These are phyloP conservation scores for Saturnispora sekii DNA, from an alignment of 805 yeast genomes.

Conservation along the genomic window DNA sequence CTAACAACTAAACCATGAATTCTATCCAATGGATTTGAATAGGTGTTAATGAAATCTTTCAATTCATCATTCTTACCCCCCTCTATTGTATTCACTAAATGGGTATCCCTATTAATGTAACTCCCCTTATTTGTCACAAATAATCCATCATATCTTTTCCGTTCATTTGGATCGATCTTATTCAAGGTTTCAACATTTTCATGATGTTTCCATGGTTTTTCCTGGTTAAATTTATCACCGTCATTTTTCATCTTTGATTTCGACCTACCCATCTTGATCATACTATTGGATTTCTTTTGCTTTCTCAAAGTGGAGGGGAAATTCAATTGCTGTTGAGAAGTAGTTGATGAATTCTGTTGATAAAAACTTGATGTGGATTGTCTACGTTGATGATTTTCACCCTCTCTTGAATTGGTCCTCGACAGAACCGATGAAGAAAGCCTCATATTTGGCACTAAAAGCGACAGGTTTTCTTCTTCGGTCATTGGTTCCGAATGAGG, in stretches of 20 bases:
- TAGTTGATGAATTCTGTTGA: not conserved
- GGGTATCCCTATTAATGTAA: slow-evolving; percentile 28
- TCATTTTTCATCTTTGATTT: slow-evolving; percentile 19
- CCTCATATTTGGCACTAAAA: no score
- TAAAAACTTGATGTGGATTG: no score
- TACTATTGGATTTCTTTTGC: slow-evolving; percentile 15
- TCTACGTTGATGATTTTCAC: no score
- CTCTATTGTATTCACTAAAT: not conserved
- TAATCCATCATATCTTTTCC: slow-evolving; percentile 84
- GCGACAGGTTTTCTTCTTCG: no score
- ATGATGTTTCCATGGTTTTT: slow-evolving; percentile 92
- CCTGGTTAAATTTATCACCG: slow-evolving; percentile 58
- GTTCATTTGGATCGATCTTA: slow-evolving; percentile 42
- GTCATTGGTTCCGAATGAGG: not conserved
- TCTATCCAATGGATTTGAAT: slow-evolving; percentile 10
- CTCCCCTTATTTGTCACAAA: slow-evolving; percentile 84
- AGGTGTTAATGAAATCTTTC: slow-evolving; percentile 8
- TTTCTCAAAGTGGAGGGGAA: slow-evolving; percentile 43
- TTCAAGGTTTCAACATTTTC: slow-evolving; percentile 28
- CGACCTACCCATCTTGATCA: slow-evolving; percentile 13
- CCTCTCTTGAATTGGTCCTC: no score
- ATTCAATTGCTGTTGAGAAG: slow-evolving; percentile 24
- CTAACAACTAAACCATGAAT: slow-evolving; percentile 60
- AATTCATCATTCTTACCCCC: not conserved
- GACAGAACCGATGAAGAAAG: no score